phyloP scores from a whole-genome alignment of 805 yeast genomes.

The Candida mattraensis region DNA sequence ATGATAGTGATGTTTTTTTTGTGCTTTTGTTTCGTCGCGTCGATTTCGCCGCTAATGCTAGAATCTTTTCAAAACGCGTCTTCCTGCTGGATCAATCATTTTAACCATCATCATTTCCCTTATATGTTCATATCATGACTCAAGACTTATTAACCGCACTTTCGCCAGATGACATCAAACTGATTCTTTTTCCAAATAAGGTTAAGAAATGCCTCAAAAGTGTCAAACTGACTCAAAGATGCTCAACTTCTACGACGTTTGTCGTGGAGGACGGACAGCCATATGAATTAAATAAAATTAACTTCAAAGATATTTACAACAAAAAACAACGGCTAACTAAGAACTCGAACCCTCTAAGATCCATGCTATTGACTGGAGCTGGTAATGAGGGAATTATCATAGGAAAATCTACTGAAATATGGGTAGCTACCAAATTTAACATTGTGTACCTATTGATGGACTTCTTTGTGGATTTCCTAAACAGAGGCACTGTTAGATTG shows the following conservation, averaged over 20 bases:
- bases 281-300: slow-evolving; percentile 41
- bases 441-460: slow-evolving; percentile 40
- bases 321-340: slow-evolving; percentile 30
- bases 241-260: slow-evolving; percentile 14
- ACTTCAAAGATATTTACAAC: slow-evolving; percentile 37
- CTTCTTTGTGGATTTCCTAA: slow-evolving; percentile 31
- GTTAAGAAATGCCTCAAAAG: slow-evolving; percentile 8
- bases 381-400: slow-evolving; percentile 38
- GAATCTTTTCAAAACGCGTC: too few relatives aligned
- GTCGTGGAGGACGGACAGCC: slow-evolving; percentile 24
- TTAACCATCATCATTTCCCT: too few relatives aligned
- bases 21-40: too few relatives aligned
- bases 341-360: slow-evolving; percentile 39
- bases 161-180: slow-evolving; percentile 7
- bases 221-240: slow-evolving; percentile 10
- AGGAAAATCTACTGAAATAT: slow-evolving; percentile 39
- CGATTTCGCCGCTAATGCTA: too few relatives aligned
- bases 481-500: slow-evolving; percentile 32
- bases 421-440: slow-evolving; percentile 43
- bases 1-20: too few relatives aligned
- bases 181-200: slow-evolving; percentile 18
- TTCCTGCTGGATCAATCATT: too few relatives aligned
- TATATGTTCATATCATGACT: too few relatives aligned
- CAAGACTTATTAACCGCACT: too few relatives aligned
- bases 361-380: slow-evolving; percentile 34